Percentiles rank a stretch among this genome's conserved stretches.
Evolutionary conservation across 306 rosid genomes (phyloP).

Genomic region (Aeschynomene evenia): DNA sequence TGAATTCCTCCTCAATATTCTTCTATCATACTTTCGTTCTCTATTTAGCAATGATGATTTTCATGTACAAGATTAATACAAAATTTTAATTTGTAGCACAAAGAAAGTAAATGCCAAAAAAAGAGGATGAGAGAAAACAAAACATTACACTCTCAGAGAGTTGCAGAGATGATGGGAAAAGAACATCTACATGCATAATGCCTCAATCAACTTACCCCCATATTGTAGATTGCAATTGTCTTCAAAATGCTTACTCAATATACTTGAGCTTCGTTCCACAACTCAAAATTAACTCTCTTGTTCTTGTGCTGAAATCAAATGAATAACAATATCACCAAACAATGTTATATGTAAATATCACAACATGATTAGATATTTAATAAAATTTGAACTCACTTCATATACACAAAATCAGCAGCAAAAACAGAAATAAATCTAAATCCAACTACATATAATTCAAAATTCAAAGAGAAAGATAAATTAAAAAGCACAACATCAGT

Average conservation of each 20-base stretch:
- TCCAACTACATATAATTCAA: too few relatives aligned
- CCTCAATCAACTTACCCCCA: constrained; percentile 62
- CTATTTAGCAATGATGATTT: constrained; percentile 73
- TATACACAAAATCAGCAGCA: too few relatives aligned
- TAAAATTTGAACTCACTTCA: too few relatives aligned
- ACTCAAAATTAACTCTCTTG: constrained; percentile 67
- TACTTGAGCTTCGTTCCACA: constrained; percentile 87
- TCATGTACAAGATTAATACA: constrained; percentile 58
- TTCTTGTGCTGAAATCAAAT: constrained; percentile 74
- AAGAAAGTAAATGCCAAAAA: constrained; percentile 2
- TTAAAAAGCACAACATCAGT: too few relatives aligned
- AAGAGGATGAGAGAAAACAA: neutral
- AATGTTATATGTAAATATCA: neutral
- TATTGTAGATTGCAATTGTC: constrained; percentile 82
- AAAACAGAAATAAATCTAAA: too few relatives aligned
- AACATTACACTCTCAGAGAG: neutral
- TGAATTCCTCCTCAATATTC: constrained; percentile 62
- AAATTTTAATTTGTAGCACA: neutral
- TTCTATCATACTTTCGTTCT: constrained; percentile 83
- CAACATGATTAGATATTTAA: neutral
- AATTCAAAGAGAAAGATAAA: too few relatives aligned
- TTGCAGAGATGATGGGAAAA: neutral
- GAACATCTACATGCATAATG: neutral
- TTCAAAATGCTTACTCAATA: constrained; percentile 88
- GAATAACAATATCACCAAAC: constrained; percentile 19